A percentile compares a stretch with the other conserved stretches of the same genome.
These are phyloP conservation scores for Sporopachydermia lactativora DNA, from an alignment of 805 yeast genomes.

Conservation along the genomic window DNA sequence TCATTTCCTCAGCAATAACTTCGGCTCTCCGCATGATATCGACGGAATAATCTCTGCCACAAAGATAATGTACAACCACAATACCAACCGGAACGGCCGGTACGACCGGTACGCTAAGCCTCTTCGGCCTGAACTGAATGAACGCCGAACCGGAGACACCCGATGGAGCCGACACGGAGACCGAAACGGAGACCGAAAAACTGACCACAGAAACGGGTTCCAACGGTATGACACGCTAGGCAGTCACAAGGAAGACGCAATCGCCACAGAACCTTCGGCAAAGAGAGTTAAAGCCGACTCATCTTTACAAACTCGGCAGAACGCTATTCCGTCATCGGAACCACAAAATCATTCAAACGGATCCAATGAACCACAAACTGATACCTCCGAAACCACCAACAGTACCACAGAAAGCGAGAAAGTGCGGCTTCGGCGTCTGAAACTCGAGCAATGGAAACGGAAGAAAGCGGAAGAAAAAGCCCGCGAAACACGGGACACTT, in stretches of 20 bases:
- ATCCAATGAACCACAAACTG: too few species aligned
- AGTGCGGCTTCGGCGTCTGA: slow-evolving; percentile 29
- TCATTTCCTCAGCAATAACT: too few species aligned
- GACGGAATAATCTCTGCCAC: too few species aligned
- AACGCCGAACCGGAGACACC: slow-evolving; percentile 8
- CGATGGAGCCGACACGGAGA: slow-evolving; percentile 8
- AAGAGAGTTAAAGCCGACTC: slow-evolving; percentile 1
- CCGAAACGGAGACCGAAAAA: slow-evolving; percentile 5
- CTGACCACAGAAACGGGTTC: background rate
- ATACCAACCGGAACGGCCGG: too few species aligned
- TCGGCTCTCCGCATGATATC: too few species aligned
- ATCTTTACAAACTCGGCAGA: slow-evolving; percentile 4
- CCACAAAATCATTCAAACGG: slow-evolving; percentile 13
- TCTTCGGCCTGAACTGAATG: too few species aligned
- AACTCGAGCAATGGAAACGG: slow-evolving; percentile 45
- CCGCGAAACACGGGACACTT: background rate
- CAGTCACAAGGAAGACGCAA: slow-evolving; percentile 5
- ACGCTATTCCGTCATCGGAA: slow-evolving; percentile 6
- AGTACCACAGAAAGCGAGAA: slow-evolving; percentile 19
- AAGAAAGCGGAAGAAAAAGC: slow-evolving; percentile 27
- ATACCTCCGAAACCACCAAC: too few species aligned
- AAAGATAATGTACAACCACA: too few species aligned
- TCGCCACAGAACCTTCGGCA: slow-evolving; percentile 7
- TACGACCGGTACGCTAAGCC: too few species aligned
- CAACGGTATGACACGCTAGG: slow-evolving; percentile 6